These are phyloP conservation scores for Elsinoe necatrix DNA, from an alignment of 2,329 filamentous ascomycete genomes.

Conservation along the genomic window DNA sequence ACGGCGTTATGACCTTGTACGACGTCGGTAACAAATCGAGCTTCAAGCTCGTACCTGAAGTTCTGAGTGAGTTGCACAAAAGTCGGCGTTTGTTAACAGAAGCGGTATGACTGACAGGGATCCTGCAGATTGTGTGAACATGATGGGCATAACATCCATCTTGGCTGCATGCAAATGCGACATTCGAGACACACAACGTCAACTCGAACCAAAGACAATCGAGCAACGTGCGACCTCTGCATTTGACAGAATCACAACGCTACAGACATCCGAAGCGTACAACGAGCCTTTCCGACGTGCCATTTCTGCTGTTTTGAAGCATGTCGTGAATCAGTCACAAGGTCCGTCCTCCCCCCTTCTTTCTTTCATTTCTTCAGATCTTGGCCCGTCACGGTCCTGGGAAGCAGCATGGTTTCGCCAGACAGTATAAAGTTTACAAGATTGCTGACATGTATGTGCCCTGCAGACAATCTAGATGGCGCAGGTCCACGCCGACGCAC, in stretches of 20 bases:
- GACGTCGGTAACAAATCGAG: constrained; percentile 74
- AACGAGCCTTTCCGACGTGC: constrained; percentile 67
- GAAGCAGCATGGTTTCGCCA: neutral
- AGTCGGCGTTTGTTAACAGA: neutral
- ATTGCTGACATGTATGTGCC: constrained; percentile 2
- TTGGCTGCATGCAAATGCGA: constrained; percentile 90
- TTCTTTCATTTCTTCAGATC: neutral
- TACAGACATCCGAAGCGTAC: constrained; percentile 62
- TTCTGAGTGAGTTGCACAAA: constrained; percentile 58
- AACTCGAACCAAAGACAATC: constrained; percentile 61
- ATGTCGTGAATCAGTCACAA: constrained; percentile 55
- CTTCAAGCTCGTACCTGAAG: constrained; percentile 63
- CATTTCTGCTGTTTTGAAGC: constrained; percentile 65
- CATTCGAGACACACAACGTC: constrained; percentile 57
- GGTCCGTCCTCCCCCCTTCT: constrained; percentile 46
- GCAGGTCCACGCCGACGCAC: constrained; percentile 31
- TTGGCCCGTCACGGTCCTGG: neutral
- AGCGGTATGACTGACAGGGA: constrained; percentile 6
- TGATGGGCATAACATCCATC: constrained; percentile 64
- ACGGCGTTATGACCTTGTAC: constrained; percentile 79
- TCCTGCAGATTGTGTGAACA: constrained; percentile 59
- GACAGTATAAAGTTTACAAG: neutral
- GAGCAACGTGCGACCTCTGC: constrained; percentile 54
- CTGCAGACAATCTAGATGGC: constrained; percentile 16
- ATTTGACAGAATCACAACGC: constrained; percentile 57